Evolutionary conservation across 257 asterid species (phyloP).

Genomic region (Solanum gracilifrons): DNA sequence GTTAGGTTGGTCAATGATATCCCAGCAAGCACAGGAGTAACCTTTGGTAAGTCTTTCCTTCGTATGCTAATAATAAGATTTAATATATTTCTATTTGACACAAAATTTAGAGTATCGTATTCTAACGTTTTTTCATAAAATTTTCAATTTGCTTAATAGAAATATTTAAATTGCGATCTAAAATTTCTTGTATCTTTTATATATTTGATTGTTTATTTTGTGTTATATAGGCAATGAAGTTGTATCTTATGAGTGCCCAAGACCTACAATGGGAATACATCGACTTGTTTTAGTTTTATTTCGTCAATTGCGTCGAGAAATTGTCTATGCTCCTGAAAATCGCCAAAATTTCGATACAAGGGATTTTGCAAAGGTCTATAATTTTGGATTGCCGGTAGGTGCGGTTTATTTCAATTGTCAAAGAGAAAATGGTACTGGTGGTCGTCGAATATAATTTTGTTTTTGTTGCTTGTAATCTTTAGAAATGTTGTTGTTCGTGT

Average conservation of each 20-base stretch:
- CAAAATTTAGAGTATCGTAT: neutral
- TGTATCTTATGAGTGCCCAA: constrained; percentile 49
- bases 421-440: constrained; percentile 44
- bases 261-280: constrained; percentile 58
- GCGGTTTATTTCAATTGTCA: constrained; percentile 44
- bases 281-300: constrained; percentile 34
- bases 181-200: no score
- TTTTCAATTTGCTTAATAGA: no score
- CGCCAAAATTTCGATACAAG: constrained; percentile 51
- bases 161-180: no score
- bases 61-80: neutral
- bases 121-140: neutral
- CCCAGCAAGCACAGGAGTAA: constrained; percentile 4
- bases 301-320: constrained; percentile 43
- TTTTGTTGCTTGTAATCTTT: neutral
- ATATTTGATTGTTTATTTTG: neutral
- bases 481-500: neutral
- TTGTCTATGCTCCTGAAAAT: constrained; percentile 47
- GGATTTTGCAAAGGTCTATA: constrained; percentile 46
- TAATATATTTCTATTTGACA: no score
- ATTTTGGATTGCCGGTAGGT: constrained; percentile 49
- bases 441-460: neutral
- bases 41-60: neutral
- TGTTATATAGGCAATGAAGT: constrained; percentile 37
- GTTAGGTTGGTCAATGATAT: constrained; percentile 6